Base-by-base conservation (phyloP, 2,329 filamentous ascomycete species). In the Ceratocystis destructans region DNA sequence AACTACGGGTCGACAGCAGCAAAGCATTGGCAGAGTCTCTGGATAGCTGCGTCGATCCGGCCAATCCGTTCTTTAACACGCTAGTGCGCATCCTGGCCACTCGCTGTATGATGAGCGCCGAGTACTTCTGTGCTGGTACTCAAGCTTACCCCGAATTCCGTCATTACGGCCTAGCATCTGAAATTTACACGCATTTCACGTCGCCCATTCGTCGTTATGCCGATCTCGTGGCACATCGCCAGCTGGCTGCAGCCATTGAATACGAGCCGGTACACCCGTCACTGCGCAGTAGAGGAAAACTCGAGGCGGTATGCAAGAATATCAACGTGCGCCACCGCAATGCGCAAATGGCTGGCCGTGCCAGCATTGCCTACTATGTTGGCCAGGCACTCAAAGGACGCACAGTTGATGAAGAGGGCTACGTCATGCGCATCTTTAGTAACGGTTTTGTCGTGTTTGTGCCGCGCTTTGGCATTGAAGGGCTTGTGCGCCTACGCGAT, bases 121-220 rank as follows among this genome's bases (percentile, higher is more conserved):
- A 99, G 77, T 99, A 99, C 78, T 99, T 99, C 77, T 94, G 89
- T 77, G 89, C 93, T 0, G 94, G 94, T 68, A 92, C 91, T 5
- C 91, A 96, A 74, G 85, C 92, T 0, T 93, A 94, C 74, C 88
- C 90, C 0, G 94, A 97, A 74, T 99, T 96, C 82, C 85, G 90
- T 64, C 95, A 99, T 78, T 99, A 99, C 76, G 94, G 94, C 71
- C 86, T 99, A 45, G 95, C 95, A 0, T 91, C 88, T 2, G 89
- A 95, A 72, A 99, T 99, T 74, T 99, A 99, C 79, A 99, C 94
- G 1, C 94, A 99, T 76, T 99, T 99, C 77, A 99, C 94, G 0
- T 95, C 89, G 2, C 95, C 94, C 2, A 99, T 99, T 74, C 89
- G 94, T 68, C 89, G 95, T 37, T 99, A 99, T 74, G 93, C 93